Conservation (phyloP, 768 basidiomycete species). For the Lactarius deliciosus region DNA sequence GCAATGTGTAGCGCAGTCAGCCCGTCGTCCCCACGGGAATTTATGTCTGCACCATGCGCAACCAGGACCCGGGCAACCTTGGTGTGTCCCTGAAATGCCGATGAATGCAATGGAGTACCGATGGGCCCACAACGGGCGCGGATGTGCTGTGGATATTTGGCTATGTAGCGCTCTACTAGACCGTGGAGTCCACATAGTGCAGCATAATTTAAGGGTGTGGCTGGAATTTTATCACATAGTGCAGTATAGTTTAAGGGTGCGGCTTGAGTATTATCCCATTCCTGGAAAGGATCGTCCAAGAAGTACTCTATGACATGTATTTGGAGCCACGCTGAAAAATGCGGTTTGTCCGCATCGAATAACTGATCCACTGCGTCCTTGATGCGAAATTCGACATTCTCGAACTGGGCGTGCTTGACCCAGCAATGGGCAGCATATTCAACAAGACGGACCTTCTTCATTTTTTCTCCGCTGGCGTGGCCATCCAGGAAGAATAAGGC, state of each 20-base stretch:
- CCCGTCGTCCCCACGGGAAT: too few relatives aligned
- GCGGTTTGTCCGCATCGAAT: neutral
- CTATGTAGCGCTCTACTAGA: neutral
- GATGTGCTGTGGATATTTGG: neutral
- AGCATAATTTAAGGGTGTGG: neutral
- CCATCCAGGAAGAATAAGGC: neutral
- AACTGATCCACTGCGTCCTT: neutral
- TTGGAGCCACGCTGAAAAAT: neutral
- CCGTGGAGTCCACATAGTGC: neutral
- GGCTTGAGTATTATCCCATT: too few relatives aligned
- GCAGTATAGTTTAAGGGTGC: too few relatives aligned
- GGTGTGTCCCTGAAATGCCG: neutral
- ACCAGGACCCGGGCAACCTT: neutral
- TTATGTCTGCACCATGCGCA: neutral
- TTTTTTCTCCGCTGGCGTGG: neutral
- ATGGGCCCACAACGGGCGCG: too few relatives aligned
- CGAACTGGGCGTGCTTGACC: neutral
- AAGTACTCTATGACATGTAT: neutral
- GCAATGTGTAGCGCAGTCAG: too few relatives aligned
- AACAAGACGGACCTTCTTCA: neutral
- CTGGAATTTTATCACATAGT: too few relatives aligned
- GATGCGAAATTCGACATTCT: neutral
- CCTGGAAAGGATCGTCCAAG: too few relatives aligned
- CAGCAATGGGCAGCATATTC: neutral
- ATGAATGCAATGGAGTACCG: neutral